These are phyloP conservation scores for Claviceps spartinae DNA, from an alignment of 2,329 filamentous ascomycete species.

Conservation along the genomic window DNA sequence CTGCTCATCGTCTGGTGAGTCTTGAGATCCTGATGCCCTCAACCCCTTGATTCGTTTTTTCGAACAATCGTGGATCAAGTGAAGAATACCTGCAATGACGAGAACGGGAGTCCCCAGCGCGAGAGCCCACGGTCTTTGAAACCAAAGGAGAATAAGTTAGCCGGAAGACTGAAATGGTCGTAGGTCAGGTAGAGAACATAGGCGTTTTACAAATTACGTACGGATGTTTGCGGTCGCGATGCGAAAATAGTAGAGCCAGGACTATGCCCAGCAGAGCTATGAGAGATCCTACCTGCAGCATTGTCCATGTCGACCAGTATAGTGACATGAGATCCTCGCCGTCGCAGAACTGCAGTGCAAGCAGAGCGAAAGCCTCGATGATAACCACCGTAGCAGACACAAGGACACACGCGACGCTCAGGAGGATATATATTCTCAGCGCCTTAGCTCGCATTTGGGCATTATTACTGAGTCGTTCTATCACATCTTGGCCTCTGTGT, in stretches of 20 bases:
- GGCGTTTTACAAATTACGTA: constrained; percentile 17
- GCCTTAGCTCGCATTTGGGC: constrained; percentile 20
- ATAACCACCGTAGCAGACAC: constrained; percentile 32
- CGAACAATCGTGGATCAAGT: constrained; percentile 31
- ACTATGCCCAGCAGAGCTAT: constrained; percentile 46
- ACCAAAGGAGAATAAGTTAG: constrained; percentile 1
- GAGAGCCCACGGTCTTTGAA: constrained; percentile 38
- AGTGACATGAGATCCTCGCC: constrained; percentile 46
- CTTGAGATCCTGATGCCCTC: constrained; percentile 12
- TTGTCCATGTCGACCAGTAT: constrained; percentile 49
- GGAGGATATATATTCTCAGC: constrained; percentile 27
- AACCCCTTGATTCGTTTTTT: constrained; percentile 22
- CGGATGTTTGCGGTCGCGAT: constrained; percentile 37
- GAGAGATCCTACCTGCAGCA: constrained; percentile 43
- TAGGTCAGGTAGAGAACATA: too few species aligned
- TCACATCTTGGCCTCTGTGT: constrained; percentile 20
- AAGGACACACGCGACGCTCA: constrained; percentile 30
- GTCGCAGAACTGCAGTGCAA: constrained; percentile 45
- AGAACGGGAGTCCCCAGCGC: constrained; percentile 46
- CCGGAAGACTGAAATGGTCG: background rate
- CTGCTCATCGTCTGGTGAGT: constrained; percentile 10
- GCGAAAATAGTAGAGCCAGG: constrained; percentile 35
- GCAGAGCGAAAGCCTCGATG: constrained; percentile 39
- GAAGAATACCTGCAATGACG: constrained; percentile 40
- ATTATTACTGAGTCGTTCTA: constrained; percentile 23